phyloP scores from a whole-genome alignment of 208 protist genomes.

The Herpetomonas tarakana region DNA sequence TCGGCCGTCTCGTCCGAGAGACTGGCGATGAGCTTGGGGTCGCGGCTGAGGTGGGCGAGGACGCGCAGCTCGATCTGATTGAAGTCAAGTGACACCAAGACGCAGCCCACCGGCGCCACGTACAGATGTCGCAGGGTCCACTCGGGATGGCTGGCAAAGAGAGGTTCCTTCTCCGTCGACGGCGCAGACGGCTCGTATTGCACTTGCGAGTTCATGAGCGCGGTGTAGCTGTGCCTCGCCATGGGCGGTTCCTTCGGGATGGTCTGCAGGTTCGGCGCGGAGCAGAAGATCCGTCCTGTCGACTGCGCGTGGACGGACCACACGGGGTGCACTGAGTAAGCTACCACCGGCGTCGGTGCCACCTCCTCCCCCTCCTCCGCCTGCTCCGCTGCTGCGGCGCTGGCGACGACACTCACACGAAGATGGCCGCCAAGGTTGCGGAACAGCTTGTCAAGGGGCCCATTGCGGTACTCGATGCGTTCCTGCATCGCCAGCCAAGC shows the following conservation, averaged over 20 bases:
- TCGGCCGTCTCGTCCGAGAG: slow-evolving; percentile 34
- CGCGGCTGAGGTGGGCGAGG: slow-evolving; percentile 69
- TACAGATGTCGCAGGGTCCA: slow-evolving; percentile 73
- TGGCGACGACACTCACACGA: not conserved
- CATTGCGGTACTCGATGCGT: not conserved
- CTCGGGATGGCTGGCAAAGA: slow-evolving; percentile 28
- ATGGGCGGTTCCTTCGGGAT: slow-evolving; percentile 37
- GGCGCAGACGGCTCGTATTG: not conserved
- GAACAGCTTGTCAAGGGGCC: not conserved
- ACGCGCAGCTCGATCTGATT: slow-evolving; percentile 85
- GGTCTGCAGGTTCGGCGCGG: slow-evolving; percentile 64
- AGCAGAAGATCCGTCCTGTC: slow-evolving; percentile 65
- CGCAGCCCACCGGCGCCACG: slow-evolving; percentile 55
- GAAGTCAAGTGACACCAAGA: slow-evolving; percentile 74
- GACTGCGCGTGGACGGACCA: slow-evolving; percentile 57
- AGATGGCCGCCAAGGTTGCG: not conserved
- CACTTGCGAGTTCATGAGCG: slow-evolving; percentile 4
- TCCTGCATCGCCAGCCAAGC: slow-evolving; percentile 4
- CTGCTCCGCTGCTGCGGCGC: not conserved
- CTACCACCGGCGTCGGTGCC: slow-evolving; percentile 11
- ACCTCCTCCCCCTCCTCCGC: too few relatives aligned
- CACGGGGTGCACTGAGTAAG: slow-evolving; percentile 67
- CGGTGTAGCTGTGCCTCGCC: slow-evolving; percentile 12
- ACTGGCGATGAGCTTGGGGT: slow-evolving; percentile 45
- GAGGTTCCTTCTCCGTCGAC: not conserved